Percentiles rank a stretch among this genome's conserved stretches.
phyloP scores from a whole-genome alignment of 73 alveolate genomes.

The Tetrahymena malaccensis region DNA sequence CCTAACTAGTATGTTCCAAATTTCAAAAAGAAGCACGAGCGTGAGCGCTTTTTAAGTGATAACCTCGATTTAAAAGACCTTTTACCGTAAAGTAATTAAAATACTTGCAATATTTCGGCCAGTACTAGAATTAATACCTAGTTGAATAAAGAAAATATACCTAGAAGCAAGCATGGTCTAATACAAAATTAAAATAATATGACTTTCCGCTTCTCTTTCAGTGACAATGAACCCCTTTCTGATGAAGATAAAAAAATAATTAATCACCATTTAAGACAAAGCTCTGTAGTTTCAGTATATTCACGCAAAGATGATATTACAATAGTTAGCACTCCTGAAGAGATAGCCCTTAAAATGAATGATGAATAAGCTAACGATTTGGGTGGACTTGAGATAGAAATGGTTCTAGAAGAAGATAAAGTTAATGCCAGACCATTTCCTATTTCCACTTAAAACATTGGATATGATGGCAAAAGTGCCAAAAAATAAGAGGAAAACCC shows the following conservation, averaged over 20 bases:
- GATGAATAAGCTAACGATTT: neutral
- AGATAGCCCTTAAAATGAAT: neutral
- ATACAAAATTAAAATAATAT: neutral
- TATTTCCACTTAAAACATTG: neutral
- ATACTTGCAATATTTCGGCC: neutral
- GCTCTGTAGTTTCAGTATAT: neutral
- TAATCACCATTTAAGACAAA: neutral
- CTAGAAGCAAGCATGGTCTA: neutral
- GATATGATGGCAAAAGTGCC: neutral
- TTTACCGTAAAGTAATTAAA: neutral
- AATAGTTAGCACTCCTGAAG: neutral
- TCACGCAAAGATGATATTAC: neutral
- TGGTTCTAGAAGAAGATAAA: neutral
- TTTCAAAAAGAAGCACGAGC: neutral
- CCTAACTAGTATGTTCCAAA: neutral
- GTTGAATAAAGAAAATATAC: neutral
- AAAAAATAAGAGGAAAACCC: neutral
- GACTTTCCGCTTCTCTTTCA: neutral
- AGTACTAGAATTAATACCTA: neutral
- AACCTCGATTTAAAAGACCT: neutral
- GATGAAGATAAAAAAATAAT: neutral
- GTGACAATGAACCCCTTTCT: neutral
- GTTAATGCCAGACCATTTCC: neutral
- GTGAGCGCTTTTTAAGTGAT: neutral
- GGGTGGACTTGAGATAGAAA: neutral